Conservation (phyloP, 2,329 filamentous ascomycete species). For the Diaporthe longicolla region DNA sequence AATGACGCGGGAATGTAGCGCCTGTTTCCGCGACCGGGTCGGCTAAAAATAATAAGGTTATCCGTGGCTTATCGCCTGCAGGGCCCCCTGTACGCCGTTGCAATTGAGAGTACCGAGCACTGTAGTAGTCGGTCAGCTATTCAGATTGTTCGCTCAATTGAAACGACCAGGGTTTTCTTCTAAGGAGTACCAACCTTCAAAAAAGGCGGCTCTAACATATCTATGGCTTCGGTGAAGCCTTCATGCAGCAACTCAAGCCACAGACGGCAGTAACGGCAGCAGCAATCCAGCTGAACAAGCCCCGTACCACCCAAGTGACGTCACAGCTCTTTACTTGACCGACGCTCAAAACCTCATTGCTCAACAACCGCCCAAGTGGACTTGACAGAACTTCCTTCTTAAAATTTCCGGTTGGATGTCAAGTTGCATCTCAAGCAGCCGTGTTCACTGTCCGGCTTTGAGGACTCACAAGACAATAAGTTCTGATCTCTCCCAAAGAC, state of each 20-base stretch:
- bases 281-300: slow-evolving; percentile 1
- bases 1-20: slow-evolving; percentile 38
- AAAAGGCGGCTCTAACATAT: too few species aligned
- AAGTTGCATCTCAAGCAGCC: background rate
- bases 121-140: background rate
- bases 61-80: slow-evolving; percentile 36
- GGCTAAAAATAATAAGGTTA: slow-evolving; percentile 43
- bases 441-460: background rate
- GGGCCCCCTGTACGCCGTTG: background rate
- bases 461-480: background rate
- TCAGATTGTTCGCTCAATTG: background rate
- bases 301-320: slow-evolving; percentile 8
- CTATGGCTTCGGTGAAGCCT: background rate
- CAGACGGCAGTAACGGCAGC: background rate
- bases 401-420: background rate
- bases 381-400: background rate
- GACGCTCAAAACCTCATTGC: background rate
- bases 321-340: slow-evolving; percentile 8
- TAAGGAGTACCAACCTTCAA: background rate
- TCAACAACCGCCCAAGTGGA: background rate
- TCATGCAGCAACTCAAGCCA: background rate
- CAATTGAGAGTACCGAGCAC: background rate
- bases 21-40: slow-evolving; percentile 43
- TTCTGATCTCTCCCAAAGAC: too few species aligned
- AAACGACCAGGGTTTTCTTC: background rate